Conservation (phyloP, 176 grass and related monocot species). For the Avena sativa region DNA sequence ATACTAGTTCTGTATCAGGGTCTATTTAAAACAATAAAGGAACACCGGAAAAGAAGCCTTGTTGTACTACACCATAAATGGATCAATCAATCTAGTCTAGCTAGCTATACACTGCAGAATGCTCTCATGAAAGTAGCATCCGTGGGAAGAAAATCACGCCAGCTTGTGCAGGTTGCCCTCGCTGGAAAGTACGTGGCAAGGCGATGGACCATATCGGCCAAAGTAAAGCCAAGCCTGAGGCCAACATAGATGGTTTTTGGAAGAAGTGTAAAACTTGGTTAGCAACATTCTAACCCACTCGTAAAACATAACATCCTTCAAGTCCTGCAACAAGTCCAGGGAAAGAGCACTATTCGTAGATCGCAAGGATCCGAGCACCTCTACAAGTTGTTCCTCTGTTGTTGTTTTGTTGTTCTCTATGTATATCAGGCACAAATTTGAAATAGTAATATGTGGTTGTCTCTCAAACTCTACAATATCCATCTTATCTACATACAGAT, state of each 20-base stretch:
- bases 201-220: no score
- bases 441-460: background rate
- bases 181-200: no score
- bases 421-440: background rate
- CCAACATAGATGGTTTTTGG: background rate
- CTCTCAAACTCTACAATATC: background rate
- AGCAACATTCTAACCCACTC: background rate
- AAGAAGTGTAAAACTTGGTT: background rate
- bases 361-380: background rate
- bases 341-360: background rate
- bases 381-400: background rate
- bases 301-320: background rate
- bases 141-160: no score
- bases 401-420: background rate
- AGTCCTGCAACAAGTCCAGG: background rate
- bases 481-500: slow-evolving; percentile 1
- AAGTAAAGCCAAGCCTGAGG: no score
- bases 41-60: no score
- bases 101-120: no score
- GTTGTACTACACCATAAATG: no score
- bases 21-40: no score
- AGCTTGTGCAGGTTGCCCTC: no score
- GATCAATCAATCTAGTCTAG: no score
- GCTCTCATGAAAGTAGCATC: no score
- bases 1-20: background rate